These are phyloP conservation scores for Firmiana major DNA, from an alignment of 345 rosid genomes.

Conservation along the genomic window DNA sequence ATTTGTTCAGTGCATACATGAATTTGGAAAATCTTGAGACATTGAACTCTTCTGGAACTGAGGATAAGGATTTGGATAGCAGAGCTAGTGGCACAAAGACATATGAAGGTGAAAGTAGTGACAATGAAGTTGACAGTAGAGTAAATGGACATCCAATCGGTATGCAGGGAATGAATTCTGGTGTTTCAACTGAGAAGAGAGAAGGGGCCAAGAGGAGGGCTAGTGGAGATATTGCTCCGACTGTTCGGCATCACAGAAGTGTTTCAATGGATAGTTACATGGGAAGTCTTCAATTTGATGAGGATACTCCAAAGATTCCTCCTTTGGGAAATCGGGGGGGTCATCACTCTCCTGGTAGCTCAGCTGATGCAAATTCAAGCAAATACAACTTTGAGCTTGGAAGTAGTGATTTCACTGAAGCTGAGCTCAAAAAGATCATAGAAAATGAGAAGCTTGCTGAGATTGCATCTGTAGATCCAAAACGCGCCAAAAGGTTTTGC, in stretches of 20 bases:
- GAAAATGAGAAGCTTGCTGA: constrained; percentile 78
- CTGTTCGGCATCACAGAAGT: constrained; percentile 54
- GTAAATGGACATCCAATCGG: constrained; percentile 36
- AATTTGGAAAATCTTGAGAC: constrained; percentile 61
- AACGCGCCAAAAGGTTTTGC: constrained; percentile 48
- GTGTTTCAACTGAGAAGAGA: constrained; percentile 31
- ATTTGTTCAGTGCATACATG: constrained; percentile 60
- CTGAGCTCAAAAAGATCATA: constrained; percentile 67
- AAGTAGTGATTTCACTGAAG: constrained; percentile 54
- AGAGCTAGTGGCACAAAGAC: constrained; percentile 64
- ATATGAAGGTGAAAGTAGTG: constrained; percentile 60
- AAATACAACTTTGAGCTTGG: constrained; percentile 44
- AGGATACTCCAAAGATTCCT: constrained; percentile 33
- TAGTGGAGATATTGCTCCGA: constrained; percentile 47
- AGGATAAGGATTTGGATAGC: constrained; percentile 55
- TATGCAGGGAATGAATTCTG: constrained; percentile 22
- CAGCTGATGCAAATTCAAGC: constrained; percentile 45
- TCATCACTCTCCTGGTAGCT: constrained; percentile 34
- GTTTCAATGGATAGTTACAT: constrained; percentile 77
- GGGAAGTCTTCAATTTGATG: constrained; percentile 48
- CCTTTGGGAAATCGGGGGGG: constrained; percentile 16
- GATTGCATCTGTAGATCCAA: constrained; percentile 60
- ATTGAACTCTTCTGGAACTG: constrained; percentile 63
- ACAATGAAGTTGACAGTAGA: constrained; percentile 67
- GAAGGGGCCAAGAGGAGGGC: constrained; percentile 64